phyloP scores from a whole-genome alignment of 768 basidiomycete genomes.

The Amanita muscaria region DNA sequence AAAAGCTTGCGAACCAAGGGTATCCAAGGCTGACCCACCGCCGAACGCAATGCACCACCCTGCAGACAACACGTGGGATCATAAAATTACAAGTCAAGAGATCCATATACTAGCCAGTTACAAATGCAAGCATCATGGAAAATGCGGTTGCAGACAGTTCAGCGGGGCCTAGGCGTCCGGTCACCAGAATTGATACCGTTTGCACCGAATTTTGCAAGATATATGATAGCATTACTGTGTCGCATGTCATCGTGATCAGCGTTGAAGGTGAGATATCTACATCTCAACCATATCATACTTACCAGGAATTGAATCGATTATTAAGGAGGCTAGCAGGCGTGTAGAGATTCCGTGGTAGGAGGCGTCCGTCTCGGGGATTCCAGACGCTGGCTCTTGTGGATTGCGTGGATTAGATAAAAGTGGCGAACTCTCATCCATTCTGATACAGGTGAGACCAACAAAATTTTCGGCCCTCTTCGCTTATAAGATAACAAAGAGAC shows the following conservation, averaged over 20 bases:
- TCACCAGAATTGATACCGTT: constrained; percentile 53
- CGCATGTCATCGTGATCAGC: too few species aligned
- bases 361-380: too few species aligned
- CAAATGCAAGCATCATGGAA: constrained; percentile 69
- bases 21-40: constrained; percentile 73
- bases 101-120: constrained; percentile 55
- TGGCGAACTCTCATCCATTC: not conserved
- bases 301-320: too few species aligned
- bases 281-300: too few species aligned
- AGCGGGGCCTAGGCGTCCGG: constrained; percentile 58
- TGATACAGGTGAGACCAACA: too few species aligned
- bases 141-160: constrained; percentile 68
- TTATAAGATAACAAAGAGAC: too few species aligned
- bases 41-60: constrained; percentile 74
- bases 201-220: constrained; percentile 69
- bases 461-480: too few species aligned
- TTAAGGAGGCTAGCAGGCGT: too few species aligned
- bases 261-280: too few species aligned
- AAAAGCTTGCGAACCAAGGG: constrained; percentile 70
- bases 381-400: not conserved
- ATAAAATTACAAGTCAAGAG: constrained; percentile 21
- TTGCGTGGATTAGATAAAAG: not conserved
- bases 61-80: constrained; percentile 44
- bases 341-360: too few species aligned
- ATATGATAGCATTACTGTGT: constrained; percentile 65